Evolutionary conservation across 345 rosid species (phyloP).

Genomic region (Erysimum cheiranthoides): DNA sequence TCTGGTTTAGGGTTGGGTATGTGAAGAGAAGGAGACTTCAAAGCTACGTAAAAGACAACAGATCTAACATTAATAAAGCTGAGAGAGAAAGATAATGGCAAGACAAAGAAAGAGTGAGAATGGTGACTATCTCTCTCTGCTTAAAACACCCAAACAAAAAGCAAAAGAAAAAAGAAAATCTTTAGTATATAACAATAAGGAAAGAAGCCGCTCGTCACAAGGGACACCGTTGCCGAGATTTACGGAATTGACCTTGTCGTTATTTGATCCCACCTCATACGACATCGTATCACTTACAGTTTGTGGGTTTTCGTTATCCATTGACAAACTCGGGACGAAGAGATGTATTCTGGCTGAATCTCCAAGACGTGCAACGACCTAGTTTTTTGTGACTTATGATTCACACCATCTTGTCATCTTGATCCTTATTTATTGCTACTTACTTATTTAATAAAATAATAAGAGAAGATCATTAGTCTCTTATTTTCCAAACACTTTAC

Average conservation of each 20-base stretch:
- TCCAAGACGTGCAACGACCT: too few relatives aligned
- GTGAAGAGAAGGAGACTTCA: slow-evolving; percentile 70
- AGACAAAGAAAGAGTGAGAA: slow-evolving; percentile 20
- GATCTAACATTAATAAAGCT: slow-evolving; percentile 34
- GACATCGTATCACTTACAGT: not conserved
- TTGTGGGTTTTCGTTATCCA: not conserved
- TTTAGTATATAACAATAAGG: too few relatives aligned
- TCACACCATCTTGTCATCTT: too few relatives aligned
- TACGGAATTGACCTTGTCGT: slow-evolving; percentile 49
- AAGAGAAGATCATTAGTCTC: too few relatives aligned
- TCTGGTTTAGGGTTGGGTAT: slow-evolving; percentile 14
- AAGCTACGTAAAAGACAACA: slow-evolving; percentile 55
- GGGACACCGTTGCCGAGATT: slow-evolving; percentile 52
- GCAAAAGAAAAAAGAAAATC: slow-evolving; percentile 33
- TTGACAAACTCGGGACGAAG: too few relatives aligned
- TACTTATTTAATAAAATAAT: too few relatives aligned
- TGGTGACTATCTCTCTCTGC: slow-evolving; percentile 36
- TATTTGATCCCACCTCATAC: not conserved
- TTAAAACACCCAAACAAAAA: slow-evolving; percentile 7
- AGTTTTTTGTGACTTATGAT: too few relatives aligned
- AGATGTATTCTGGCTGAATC: too few relatives aligned
- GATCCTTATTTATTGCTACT: too few relatives aligned
- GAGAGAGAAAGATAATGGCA: not conserved
- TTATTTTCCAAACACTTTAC: too few relatives aligned
- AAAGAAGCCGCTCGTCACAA: slow-evolving; percentile 29